Base-by-base conservation (phyloP, 2,329 filamentous ascomycete genomes). In the Aspergillus aculeatus region DNA sequence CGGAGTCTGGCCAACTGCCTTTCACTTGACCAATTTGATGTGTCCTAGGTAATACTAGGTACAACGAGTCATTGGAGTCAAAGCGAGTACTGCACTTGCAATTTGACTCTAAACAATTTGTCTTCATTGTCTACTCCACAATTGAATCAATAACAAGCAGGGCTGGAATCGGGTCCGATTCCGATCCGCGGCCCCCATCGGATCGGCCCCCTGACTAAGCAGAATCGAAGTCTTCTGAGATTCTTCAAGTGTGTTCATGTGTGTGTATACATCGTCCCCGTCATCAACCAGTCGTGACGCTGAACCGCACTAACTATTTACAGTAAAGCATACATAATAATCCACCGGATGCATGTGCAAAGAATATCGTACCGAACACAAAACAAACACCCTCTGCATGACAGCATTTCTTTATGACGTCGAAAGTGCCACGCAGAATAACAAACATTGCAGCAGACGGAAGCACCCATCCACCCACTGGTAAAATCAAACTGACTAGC, bases 141-240 rank as follows among this genome's bases (percentile, higher is more conserved):
- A 47, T 51, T 5, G 4, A 35, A 2, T 35, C 11, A 35, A 5
- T 3, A 44, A 55, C 41, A 12, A 23, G 11, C 23, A n/a, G 14
- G 12, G 23, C 19, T 14, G 16, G 48, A 3, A 11, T 50, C 29
- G 48, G 23, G 12, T 23, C 53, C 53, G 41, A 32, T 57, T 57
- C 61, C 63, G 61, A 63, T 58, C 63, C 61, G 61, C 63, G 61
- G 63, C 50, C 61, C 61, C 60, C 57, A n/a, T n/a, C 38, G 38
- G 38, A 41, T 41, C 38, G 14, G 38, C 6, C 6, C 4, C 6
- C 38, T 44, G 38, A 44, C 38, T 44, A 44, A 44, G 38, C 38
- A 44, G 38, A n/a, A 44, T 7, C 12, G 14, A 44, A 9, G 14
- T 44, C 38, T 5, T 44, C 12, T 35, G 32, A 35, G 5, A 2